Evolutionary conservation across 139 green algal species (phyloP).

Genomic region (Limnomonas spitsbergensis): DNA sequence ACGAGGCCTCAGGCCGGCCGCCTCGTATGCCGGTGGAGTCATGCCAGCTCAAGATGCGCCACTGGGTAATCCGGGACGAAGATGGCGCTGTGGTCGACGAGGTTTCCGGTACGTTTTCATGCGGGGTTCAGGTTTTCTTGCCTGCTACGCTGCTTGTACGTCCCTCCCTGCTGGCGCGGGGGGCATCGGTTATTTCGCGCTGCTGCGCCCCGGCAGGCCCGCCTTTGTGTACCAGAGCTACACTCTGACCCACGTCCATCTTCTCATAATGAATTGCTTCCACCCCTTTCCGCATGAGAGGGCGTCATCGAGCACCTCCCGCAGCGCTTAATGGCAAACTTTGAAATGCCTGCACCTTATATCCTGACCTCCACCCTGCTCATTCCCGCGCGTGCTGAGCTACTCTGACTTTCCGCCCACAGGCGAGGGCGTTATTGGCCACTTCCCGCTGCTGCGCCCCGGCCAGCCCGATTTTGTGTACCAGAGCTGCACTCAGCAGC

Average conservation of each 20-base stretch:
- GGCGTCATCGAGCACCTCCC: no score
- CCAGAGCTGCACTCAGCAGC: slow-evolving; percentile 36
- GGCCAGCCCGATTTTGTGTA: slow-evolving; percentile 65
- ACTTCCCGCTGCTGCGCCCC: slow-evolving; percentile 43
- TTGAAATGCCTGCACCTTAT: no score
- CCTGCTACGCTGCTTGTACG: no score
- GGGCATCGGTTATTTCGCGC: slow-evolving; percentile 48
- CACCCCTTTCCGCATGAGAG: no score
- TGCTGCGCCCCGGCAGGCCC: slow-evolving; percentile 35
- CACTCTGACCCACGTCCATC: slow-evolving; percentile 1
- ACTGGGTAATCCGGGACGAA: slow-evolving; percentile 64
- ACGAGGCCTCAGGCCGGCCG: not conserved
- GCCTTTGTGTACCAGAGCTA: slow-evolving; percentile 69
- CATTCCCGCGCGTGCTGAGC: no score
- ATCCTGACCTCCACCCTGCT: no score
- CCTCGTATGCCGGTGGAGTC: slow-evolving; percentile 15
- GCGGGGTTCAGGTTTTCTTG: no score
- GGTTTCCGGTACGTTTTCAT: slow-evolving; percentile 35
- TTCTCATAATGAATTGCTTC: no score
- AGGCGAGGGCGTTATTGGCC: slow-evolving; percentile 48
- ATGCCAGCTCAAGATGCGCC: slow-evolving; percentile 60
- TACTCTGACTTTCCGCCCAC: no score
- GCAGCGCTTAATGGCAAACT: no score
- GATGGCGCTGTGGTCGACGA: slow-evolving; percentile 40
- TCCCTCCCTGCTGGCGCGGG: slow-evolving; percentile 31